Conservation (phyloP, 306 rosid genomes). For the Cicer chorassanicum region DNA sequence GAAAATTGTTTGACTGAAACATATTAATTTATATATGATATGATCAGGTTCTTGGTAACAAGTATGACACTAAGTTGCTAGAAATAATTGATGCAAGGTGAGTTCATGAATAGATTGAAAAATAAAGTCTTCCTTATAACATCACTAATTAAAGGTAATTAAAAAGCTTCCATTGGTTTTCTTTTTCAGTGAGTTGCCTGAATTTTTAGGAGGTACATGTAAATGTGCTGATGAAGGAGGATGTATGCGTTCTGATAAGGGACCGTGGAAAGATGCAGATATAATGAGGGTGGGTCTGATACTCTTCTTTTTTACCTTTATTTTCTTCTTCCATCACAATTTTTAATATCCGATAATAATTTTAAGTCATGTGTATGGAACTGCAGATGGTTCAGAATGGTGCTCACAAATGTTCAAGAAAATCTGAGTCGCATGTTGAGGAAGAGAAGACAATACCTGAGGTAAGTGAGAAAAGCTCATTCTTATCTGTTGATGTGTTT, state of each 20-base stretch:
- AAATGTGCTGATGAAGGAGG: conserved; percentile 85
- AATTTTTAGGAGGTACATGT: conserved; percentile 88
- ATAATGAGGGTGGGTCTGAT: conserved; percentile 55
- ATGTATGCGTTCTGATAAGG: conserved; percentile 88
- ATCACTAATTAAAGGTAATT: too few relatives aligned
- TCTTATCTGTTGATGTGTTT: conserved; percentile 44
- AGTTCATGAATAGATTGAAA: conserved; percentile 40
- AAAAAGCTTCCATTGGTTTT: conserved; percentile 23
- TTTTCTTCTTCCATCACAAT: conserved; percentile 13
- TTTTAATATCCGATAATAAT: conserved; percentile 1
- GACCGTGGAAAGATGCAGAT: conserved; percentile 85
- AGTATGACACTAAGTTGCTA: conserved; percentile 83
- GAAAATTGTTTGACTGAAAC: conserved; percentile 37
- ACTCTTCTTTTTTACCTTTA: neutral
- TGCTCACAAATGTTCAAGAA: conserved; percentile 66
- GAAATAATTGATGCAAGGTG: conserved; percentile 88
- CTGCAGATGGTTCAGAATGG: conserved; percentile 87
- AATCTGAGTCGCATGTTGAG: neutral
- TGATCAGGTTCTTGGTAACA: conserved; percentile 86
- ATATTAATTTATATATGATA: conserved; percentile 27
- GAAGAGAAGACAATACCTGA: conserved; percentile 57
- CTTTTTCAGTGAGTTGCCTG: conserved; percentile 81
- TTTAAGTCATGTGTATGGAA: conserved; percentile 27
- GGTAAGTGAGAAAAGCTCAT: conserved; percentile 40
- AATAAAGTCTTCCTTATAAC: too few relatives aligned